Conservation (phyloP, 306 rosid genomes). For the Inga leiocalycina region DNA sequence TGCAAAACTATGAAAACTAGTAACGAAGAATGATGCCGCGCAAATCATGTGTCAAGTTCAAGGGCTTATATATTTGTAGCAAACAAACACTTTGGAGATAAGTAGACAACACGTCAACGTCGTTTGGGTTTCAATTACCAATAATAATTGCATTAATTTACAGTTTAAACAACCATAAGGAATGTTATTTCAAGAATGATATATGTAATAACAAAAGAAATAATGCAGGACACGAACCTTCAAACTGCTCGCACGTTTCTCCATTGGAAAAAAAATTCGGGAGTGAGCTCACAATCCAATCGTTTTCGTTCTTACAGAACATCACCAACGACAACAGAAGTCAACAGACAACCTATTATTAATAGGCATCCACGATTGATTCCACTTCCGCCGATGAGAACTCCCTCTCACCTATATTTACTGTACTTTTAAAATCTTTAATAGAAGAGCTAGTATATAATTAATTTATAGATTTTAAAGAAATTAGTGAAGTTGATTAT, state of each 20-base stretch:
- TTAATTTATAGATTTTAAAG: too few relatives aligned
- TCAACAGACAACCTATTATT: background rate
- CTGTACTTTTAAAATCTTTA: too few relatives aligned
- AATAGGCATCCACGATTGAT: background rate
- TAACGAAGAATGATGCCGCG: background rate
- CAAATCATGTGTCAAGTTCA: background rate
- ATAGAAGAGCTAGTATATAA: too few relatives aligned
- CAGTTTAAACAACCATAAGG: background rate
- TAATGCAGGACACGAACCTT: background rate
- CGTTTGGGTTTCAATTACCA: background rate
- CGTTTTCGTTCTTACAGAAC: background rate
- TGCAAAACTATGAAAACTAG: background rate
- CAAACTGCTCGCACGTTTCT: slow-evolving; percentile 26
- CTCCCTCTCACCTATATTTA: background rate
- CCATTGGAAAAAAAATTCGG: background rate
- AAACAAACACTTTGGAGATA: background rate
- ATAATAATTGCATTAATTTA: background rate
- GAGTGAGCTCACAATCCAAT: too few relatives aligned
- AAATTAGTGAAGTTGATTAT: too few relatives aligned
- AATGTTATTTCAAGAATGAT: background rate
- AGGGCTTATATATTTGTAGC: background rate
- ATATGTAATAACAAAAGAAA: slow-evolving; percentile 4
- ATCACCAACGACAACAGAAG: background rate
- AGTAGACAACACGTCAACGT: background rate
- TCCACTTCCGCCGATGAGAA: background rate